phyloP scores from a whole-genome alignment of 1,139 yeast genomes.

The Geotrichum cucujoidarum region DNA sequence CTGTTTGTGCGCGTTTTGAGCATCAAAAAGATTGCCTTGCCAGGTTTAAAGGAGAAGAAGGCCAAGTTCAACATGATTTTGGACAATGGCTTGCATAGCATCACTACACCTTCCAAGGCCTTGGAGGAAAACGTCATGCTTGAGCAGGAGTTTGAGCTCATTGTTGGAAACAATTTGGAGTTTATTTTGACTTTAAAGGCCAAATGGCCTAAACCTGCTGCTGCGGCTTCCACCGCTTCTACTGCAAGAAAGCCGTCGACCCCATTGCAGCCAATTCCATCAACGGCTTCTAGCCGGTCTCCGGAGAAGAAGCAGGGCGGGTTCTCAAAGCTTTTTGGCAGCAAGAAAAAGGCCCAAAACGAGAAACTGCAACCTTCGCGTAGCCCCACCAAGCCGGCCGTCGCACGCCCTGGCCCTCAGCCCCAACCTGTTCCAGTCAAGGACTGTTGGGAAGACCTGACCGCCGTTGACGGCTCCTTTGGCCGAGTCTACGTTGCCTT shows the following conservation, averaged over 20 bases:
- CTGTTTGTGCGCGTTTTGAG: slow-evolving; percentile 64
- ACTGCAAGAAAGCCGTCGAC: too few relatives aligned
- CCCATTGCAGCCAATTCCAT: not conserved
- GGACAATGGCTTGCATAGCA: slow-evolving; percentile 87
- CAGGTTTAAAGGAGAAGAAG: slow-evolving; percentile 47
- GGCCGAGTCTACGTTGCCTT: slow-evolving; percentile 69
- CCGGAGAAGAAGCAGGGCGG: slow-evolving; percentile 12
- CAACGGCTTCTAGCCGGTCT: slow-evolving; percentile 4
- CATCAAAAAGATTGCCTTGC: slow-evolving; percentile 53
- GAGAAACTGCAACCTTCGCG: slow-evolving; percentile 5
- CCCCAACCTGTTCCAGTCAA: slow-evolving; percentile 38
- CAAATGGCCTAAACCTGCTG: slow-evolving; percentile 41
- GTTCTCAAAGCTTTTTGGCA: slow-evolving; percentile 18
- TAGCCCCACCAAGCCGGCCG: slow-evolving; percentile 1
- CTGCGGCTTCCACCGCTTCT: not conserved
- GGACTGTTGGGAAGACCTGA: slow-evolving; percentile 12
- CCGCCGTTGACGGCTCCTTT: slow-evolving; percentile 85
- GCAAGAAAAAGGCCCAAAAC: slow-evolving; percentile 32
- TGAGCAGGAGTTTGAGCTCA: slow-evolving; percentile 80
- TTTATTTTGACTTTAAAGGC: slow-evolving; percentile 70
- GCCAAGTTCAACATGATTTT: slow-evolving; percentile 67
- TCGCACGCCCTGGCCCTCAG: too few relatives aligned
- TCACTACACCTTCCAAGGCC: slow-evolving; percentile 62
- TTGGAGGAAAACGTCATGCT: slow-evolving; percentile 46
- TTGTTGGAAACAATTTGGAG: slow-evolving; percentile 62